Base-by-base conservation (phyloP, 805 yeast species). In the Metschnikowia lachancei region DNA sequence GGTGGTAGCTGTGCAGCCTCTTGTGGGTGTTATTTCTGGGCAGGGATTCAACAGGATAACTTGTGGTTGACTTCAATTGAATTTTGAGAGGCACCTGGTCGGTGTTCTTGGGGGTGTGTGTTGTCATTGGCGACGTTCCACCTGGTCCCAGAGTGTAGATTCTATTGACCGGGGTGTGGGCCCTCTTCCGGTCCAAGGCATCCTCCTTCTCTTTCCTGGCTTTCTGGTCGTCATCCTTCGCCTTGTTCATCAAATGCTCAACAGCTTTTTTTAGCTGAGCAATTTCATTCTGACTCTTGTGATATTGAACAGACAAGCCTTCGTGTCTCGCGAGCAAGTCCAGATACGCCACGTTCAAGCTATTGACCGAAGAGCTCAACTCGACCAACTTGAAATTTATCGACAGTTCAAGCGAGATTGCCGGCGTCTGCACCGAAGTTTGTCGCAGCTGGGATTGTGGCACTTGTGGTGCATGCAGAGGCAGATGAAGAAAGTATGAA, bases 251-350 rank as follows among this genome's bases (percentile, higher is more conserved):
- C 45, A 55, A 43, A 39, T 53, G 62, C 42, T 73, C 76, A 34
- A 75, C 59, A 39, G 75, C 56, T 18, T 81, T 86, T 10, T 82
- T 54, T 8, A 82, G 48, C 32, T 71, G 71, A 2, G 81, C 74
- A 63, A 79, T 67, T 53, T 82, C 88, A 44, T 70, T 56, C 54
- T 79, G 80, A 14, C 77, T 70, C 44, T 70, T 68, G 31, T 74
- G 72, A 47, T 78, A 56, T 40, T 79, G 81, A 4, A 74, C 77
- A 28, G 65, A 59, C 6, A 81, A 69, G 10, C 69, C 54, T 24
- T 80, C 85, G 55, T 76, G 76, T 43, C 74, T 67, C 13, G 70
- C 55, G 36, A 70, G 72, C 36, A 80, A 57, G 32, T 65, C 61
- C 11, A 68, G 66, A 55, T 76, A 70, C 37, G 75, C 78, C 46